These are phyloP conservation scores for Sordaria brevicollis DNA, from an alignment of 495 filamentous ascomycete genomes.

Conservation along the genomic window DNA sequence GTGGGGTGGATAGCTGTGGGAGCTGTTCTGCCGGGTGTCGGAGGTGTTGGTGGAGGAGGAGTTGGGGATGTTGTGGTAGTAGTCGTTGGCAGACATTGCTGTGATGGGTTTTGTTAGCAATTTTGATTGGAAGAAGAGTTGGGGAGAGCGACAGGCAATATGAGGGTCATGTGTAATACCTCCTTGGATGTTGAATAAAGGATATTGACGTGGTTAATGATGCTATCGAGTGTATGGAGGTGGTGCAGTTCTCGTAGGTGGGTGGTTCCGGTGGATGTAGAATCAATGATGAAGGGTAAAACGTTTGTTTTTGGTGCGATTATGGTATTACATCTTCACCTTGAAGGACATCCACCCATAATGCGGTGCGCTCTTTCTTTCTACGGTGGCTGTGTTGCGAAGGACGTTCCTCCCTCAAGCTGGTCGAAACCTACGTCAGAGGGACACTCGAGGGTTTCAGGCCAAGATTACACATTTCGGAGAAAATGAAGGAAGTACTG, in stretches of 20 bases:
- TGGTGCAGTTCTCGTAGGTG: neutral
- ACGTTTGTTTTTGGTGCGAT: neutral
- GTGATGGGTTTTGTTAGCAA: neutral
- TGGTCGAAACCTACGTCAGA: neutral
- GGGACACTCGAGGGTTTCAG: neutral
- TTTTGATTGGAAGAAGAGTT: neutral
- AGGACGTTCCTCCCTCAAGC: neutral
- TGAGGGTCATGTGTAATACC: too few species aligned
- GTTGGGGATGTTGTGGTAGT: neutral
- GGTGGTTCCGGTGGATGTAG: neutral
- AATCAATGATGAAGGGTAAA: neutral
- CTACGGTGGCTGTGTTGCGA: neutral
- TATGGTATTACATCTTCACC: too few species aligned
- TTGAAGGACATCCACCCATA: too few species aligned
- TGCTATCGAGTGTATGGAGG: neutral
- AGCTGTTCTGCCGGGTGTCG: neutral
- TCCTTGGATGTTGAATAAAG: neutral
- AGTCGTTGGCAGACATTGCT: neutral
- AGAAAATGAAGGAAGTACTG: neutral
- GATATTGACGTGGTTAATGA: neutral
- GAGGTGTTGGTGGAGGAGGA: neutral
- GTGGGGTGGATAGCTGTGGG: neutral
- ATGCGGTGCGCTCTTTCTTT: neutral
- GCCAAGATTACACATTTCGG: accelerated
- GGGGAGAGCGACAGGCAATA: neutral